These are phyloP conservation scores for Picea glauca DNA, from an alignment of 75 land plant species.

Conservation along the genomic window DNA sequence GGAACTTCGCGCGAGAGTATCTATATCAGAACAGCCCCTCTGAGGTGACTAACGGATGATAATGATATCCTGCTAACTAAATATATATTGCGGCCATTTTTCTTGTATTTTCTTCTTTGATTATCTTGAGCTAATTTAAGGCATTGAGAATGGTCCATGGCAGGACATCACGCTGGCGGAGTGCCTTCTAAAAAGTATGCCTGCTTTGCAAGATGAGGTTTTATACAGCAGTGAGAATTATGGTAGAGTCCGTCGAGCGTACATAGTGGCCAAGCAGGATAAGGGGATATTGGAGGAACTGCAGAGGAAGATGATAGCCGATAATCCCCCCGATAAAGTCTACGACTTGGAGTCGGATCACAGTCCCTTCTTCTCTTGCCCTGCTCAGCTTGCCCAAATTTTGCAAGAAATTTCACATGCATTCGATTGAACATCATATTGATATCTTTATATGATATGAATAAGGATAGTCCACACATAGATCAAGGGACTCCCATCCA, in stretches of 20 bases:
- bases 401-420: conserved; percentile 2
- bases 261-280: conserved; percentile 22
- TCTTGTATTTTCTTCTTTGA: background rate
- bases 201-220: background rate
- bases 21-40: conserved; percentile 7
- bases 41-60: background rate
- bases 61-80: background rate
- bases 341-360: conserved; percentile 22
- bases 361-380: conserved; percentile 16
- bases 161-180: conserved; percentile 8
- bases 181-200: background rate
- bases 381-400: conserved; percentile 21
- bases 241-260: conserved; percentile 21
- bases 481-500: too few relatives aligned
- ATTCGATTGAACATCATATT: background rate
- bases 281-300: background rate
- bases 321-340: conserved; percentile 9
- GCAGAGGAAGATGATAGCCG: conserved; percentile 28
- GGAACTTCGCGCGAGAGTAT: background rate
- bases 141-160: background rate
- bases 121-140: background rate
- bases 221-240: conserved; percentile 10
- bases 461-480: too few relatives aligned
- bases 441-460: too few relatives aligned
- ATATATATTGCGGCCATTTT: background rate